Evolutionary conservation across 768 basidiomycete species (phyloP).

Genomic region (Macrolepiota albuminosa): DNA sequence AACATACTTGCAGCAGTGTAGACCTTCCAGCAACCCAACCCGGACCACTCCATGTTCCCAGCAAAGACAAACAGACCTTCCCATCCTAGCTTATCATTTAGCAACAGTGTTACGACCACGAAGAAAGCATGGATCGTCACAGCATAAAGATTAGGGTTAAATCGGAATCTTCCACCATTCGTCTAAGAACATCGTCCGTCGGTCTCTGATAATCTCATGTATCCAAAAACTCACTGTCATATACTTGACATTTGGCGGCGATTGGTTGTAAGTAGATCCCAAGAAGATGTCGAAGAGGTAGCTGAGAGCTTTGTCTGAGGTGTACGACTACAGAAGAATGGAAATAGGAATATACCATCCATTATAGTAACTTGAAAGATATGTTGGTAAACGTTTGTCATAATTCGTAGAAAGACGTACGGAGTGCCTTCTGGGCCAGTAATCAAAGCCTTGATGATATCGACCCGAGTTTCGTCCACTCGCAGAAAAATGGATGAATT

Average conservation of each 20-base stretch:
- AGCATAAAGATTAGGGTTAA: conserved; percentile 94
- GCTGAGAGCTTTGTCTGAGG: conserved; percentile 5
- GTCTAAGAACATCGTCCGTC: conserved; percentile 45
- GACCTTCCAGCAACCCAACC: conserved; percentile 92
- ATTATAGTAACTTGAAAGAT: conserved; percentile 66
- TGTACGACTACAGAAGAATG: not conserved
- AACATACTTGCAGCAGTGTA: conserved; percentile 74
- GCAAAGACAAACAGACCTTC: conserved; percentile 88
- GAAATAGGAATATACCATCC: conserved; percentile 60
- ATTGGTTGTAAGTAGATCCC: conserved; percentile 82
- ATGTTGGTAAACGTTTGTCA: conserved; percentile 7
- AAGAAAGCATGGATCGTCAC: conserved; percentile 31
- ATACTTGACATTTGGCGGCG: conserved; percentile 68
- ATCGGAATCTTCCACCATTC: conserved; percentile 82
- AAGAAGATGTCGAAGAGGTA: conserved; percentile 88
- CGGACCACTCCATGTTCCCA: conserved; percentile 92
- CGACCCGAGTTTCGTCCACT: conserved; percentile 89
- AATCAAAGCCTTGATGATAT: conserved; percentile 88
- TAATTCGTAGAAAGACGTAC: conserved; percentile 37
- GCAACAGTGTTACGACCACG: not conserved
- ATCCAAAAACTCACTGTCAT: conserved; percentile 44
- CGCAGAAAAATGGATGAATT: conserved; percentile 90
- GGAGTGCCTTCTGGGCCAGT: conserved; percentile 94
- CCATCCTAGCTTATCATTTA: conserved; percentile 54
- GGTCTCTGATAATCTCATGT: not conserved